These are phyloP conservation scores for Geotrichum aggregatum DNA, from an alignment of 1,139 yeast genomes.

Conservation along the genomic window DNA sequence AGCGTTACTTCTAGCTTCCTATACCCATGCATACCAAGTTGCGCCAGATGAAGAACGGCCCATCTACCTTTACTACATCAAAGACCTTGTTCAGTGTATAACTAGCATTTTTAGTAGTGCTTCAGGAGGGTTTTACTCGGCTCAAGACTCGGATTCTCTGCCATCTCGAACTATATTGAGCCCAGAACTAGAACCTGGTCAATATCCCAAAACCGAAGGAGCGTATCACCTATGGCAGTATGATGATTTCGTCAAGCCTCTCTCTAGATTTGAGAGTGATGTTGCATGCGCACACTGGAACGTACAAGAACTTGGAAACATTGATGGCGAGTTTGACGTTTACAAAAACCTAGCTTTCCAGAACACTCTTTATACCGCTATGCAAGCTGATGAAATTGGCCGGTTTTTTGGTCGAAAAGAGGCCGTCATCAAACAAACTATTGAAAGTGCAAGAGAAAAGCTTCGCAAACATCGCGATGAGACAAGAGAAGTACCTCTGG, in stretches of 20 bases:
- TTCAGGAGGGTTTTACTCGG: constrained; percentile 36
- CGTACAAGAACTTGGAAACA: constrained; percentile 40
- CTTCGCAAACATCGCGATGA: constrained; percentile 32
- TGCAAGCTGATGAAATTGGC: constrained; percentile 32
- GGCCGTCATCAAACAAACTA: constrained; percentile 25
- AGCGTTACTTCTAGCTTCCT: constrained; percentile 38
- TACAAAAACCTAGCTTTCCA: constrained; percentile 34
- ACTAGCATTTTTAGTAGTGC: constrained; percentile 29
- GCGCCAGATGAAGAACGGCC: constrained; percentile 15
- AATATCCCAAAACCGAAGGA: constrained; percentile 33
- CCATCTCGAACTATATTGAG: constrained; percentile 15
- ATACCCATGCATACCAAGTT: constrained; percentile 32
- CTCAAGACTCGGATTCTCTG: constrained; percentile 39
- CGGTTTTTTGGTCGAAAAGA: constrained; percentile 35
- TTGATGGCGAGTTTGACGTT: constrained; percentile 37
- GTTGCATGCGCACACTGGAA: constrained; percentile 39
- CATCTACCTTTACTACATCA: constrained; percentile 25
- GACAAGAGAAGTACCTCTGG: constrained; percentile 33
- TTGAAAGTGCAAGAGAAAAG: constrained; percentile 28
- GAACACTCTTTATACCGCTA: constrained; percentile 35
- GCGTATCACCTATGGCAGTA: constrained; percentile 41
- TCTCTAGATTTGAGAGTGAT: constrained; percentile 35
- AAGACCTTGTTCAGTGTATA: constrained; percentile 34
- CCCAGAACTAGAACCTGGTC: constrained; percentile 8
- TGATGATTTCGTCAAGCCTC: constrained; percentile 36